Evolutionary conservation across 106 monocot species (phyloP).

Genomic region (Ottelia alismoides): DNA sequence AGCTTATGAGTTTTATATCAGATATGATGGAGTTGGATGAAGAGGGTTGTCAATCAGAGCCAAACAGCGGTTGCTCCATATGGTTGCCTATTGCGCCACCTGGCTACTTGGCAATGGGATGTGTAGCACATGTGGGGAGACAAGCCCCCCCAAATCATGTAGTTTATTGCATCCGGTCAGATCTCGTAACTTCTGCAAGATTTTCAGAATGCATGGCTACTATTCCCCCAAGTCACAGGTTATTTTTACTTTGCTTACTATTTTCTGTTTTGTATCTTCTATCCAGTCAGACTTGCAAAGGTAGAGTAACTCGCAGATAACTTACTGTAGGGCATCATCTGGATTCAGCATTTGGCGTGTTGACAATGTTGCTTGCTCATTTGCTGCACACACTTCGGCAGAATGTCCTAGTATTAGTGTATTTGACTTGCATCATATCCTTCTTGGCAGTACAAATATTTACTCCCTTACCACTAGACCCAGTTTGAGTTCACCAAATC

Average conservation of each 20-base stretch:
- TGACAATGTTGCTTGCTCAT: constrained; percentile 71
- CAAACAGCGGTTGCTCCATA: constrained; percentile 57
- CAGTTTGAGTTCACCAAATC: constrained; percentile 7
- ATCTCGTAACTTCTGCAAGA: constrained; percentile 64
- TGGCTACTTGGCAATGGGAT: constrained; percentile 84
- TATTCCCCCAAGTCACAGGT: constrained; percentile 47
- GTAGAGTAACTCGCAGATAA: no score
- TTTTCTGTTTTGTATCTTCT: constrained; percentile 2
- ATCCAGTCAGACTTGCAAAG: no score
- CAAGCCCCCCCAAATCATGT: constrained; percentile 73
- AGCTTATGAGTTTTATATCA: constrained; percentile 50
- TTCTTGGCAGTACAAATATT: constrained; percentile 36
- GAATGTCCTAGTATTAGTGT: constrained; percentile 30
- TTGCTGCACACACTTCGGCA: constrained; percentile 57
- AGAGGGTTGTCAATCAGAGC: constrained; percentile 3
- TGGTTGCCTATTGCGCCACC: constrained; percentile 92
- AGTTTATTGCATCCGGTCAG: constrained; percentile 83
- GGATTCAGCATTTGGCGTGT: constrained; percentile 89
- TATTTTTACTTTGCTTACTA: constrained; percentile 1
- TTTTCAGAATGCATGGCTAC: constrained; percentile 70
- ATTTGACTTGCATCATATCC: constrained; percentile 69
- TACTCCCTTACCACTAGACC: constrained; percentile 12
- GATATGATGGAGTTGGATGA: constrained; percentile 17
- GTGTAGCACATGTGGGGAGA: constrained; percentile 65
- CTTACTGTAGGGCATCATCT: constrained; percentile 24